Evolutionary conservation across 2,329 filamentous ascomycete species (phyloP).

Genomic region (Ascocoryne sarcoides): DNA sequence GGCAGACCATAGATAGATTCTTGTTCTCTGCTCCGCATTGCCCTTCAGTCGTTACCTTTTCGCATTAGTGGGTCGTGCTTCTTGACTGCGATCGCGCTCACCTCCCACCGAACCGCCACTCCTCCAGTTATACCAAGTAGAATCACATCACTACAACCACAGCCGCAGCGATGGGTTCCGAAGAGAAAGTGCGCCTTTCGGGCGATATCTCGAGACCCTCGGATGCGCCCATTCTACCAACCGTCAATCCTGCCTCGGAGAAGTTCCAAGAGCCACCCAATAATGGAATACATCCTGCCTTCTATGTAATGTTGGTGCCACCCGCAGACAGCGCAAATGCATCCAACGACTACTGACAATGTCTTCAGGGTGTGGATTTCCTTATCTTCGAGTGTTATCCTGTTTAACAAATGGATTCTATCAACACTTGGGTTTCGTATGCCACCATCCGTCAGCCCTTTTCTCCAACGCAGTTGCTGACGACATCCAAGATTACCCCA

Average conservation of each 20-base stretch:
- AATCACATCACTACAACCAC: constrained; percentile 6
- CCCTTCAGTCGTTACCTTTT: constrained; percentile 11
- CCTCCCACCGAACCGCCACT: constrained; percentile 13
- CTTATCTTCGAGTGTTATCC: constrained; percentile 86
- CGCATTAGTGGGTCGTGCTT: constrained; percentile 3
- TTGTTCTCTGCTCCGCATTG: constrained; percentile 1
- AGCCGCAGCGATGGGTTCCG: constrained; percentile 48
- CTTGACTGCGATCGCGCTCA: constrained; percentile 14
- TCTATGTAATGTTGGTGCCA: constrained; percentile 64
- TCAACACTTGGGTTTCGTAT: constrained; percentile 76
- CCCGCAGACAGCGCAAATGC: background rate
- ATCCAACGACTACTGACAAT: constrained; percentile 9
- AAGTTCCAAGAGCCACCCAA: constrained; percentile 47
- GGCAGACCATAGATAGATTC: too few species aligned
- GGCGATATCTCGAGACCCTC: constrained; percentile 60
- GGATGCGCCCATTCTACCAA: constrained; percentile 60
- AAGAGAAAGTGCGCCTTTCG: constrained; percentile 74
- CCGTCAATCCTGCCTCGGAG: constrained; percentile 59
- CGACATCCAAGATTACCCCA: constrained; percentile 50
- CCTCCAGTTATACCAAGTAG: constrained; percentile 8
- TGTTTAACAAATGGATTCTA: constrained; percentile 99
- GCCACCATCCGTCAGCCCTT: constrained; percentile 26
- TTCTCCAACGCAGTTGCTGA: constrained; percentile 21
- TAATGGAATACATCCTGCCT: constrained; percentile 43
- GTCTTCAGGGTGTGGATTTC: constrained; percentile 73